Evolutionary conservation across 257 asterid species (phyloP).

Genomic region (Primulina tabacum): DNA sequence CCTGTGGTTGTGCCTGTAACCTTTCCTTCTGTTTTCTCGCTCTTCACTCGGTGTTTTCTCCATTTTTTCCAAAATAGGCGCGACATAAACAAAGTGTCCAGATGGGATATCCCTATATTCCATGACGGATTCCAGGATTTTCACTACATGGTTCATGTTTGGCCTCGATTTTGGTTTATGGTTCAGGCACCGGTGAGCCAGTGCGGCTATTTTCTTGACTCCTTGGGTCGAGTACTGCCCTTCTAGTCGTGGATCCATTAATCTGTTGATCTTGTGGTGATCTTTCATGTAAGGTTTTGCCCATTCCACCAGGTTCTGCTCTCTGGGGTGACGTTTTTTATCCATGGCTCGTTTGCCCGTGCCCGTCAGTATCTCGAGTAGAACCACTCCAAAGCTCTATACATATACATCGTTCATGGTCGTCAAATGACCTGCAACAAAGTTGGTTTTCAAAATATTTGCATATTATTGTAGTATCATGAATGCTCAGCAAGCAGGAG

Average conservation of each 20-base stretch:
- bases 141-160: slow-evolving; percentile 56
- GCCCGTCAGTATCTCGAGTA: slow-evolving; percentile 70
- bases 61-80: slow-evolving; percentile 30
- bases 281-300: slow-evolving; percentile 69
- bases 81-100: slow-evolving; percentile 55
- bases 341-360: slow-evolving; percentile 58
- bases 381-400: slow-evolving; percentile 73
- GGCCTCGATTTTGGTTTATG: slow-evolving; percentile 62
- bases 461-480: too few relatives aligned
- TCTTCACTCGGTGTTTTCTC: slow-evolving; percentile 19
- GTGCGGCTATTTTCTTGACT: slow-evolving; percentile 59
- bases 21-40: slow-evolving; percentile 30
- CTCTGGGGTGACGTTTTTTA: slow-evolving; percentile 48
- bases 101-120: slow-evolving; percentile 41
- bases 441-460: too few relatives aligned
- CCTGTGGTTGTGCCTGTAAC: slow-evolving; percentile 44
- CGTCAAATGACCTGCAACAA: slow-evolving; percentile 65
- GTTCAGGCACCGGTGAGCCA: slow-evolving; percentile 65
- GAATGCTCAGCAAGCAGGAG: too few relatives aligned
- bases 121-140: slow-evolving; percentile 45
- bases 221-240: slow-evolving; percentile 68
- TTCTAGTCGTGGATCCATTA: slow-evolving; percentile 72
- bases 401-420: slow-evolving; percentile 73
- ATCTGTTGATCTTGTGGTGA: slow-evolving; percentile 47
- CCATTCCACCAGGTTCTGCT: slow-evolving; percentile 71